Percentiles rank a stretch among this genome's conserved stretches.
Evolutionary conservation across 805 yeast species (phyloP).

Genomic region (Wickerhamiella siamensis): DNA sequence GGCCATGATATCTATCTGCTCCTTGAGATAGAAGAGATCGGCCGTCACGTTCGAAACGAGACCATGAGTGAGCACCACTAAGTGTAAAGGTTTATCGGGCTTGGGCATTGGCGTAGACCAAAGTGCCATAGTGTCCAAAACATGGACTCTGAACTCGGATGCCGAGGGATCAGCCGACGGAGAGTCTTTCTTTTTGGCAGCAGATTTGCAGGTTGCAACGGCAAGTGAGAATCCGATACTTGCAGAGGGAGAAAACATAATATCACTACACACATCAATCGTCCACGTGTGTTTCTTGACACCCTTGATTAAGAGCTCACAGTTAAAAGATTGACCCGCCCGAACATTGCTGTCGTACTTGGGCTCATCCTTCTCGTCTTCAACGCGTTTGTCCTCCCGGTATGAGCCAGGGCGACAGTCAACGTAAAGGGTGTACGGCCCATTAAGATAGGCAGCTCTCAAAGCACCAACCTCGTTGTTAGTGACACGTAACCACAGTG

Average conservation of each 20-base stretch:
- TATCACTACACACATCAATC: slow-evolving; percentile 68
- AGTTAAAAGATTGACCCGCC: slow-evolving; percentile 58
- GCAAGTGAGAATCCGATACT: slow-evolving; percentile 52
- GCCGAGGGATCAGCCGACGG: slow-evolving; percentile 1
- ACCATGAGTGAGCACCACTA: slow-evolving; percentile 83
- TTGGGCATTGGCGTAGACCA: slow-evolving; percentile 59
- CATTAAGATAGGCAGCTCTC: slow-evolving; percentile 74
- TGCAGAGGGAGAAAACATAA: slow-evolving; percentile 55
- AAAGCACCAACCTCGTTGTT: slow-evolving; percentile 60
- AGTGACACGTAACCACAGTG: slow-evolving; percentile 34
- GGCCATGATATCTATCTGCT: slow-evolving; percentile 47
- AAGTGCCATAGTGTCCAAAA: slow-evolving; percentile 46
- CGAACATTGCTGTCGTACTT: slow-evolving; percentile 40
- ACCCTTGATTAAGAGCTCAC: slow-evolving; percentile 35
- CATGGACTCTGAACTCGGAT: slow-evolving; percentile 20
- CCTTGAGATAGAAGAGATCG: slow-evolving; percentile 80
- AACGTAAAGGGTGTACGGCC: slow-evolving; percentile 76
- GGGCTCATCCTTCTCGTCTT: slow-evolving; percentile 24
- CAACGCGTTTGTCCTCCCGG: slow-evolving; percentile 32
- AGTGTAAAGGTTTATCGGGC: slow-evolving; percentile 49
- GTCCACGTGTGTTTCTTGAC: slow-evolving; percentile 47
- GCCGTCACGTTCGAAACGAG: slow-evolving; percentile 80
- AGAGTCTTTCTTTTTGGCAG: slow-evolving; percentile 9
- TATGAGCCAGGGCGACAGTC: slow-evolving; percentile 64
- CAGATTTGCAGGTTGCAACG: slow-evolving; percentile 29